Base-by-base conservation (phyloP, 2,329 filamentous ascomycete species). In the Aquanectria penicillioides region DNA sequence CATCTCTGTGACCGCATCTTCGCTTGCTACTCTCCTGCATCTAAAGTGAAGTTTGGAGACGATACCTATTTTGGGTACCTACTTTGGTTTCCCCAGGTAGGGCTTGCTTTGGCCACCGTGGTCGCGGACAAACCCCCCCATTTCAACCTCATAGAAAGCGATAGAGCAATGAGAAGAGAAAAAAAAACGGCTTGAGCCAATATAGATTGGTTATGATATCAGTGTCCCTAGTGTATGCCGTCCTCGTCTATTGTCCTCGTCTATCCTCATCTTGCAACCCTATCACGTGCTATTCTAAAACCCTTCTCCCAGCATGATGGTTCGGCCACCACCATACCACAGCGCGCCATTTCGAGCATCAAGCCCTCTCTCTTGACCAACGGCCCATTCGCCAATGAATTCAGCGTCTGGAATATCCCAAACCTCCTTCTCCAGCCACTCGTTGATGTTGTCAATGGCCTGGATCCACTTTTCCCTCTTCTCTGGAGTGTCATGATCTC, bases 261-360 rank as follows among this genome's bases (percentile, higher is more conserved):
- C n/a, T n/a, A n/a, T n/a, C n/a, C n/a, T n/a, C n/a, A n/a, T n/a
- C n/a, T n/a, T n/a, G n/a, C n/a, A n/a, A n/a, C n/a, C n/a, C n/a
- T n/a, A n/a, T n/a, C n/a, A n/a, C n/a, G n/a, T n/a, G 13, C 25
- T 34, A 34, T 20, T 65, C 63, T 73, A 89, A 70, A 88, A 89
- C 0, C 87, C 87, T 72, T 88, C 86, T 15, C 87, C 87, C 15
- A 82, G 51, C 70, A 82, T 77, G 59, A 97, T 82, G 4, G 87
- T 90, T 63, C 90, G 84, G 1, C 94, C 94, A 22, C 88, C 91
- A 29, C 90, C 94, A 78, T 97, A 97, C 93, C 94, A 98, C 38
- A 97, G 76, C 6, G 83, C 81, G 0, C 94, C 94, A 63, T 84
- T 86, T 38, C 92, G 85, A 57, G 87, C 87, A 69, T 94, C 91